Evolutionary conservation across 1,284 basidiomycete species (phyloP).

Genomic region (Leccinum pachyderme): DNA sequence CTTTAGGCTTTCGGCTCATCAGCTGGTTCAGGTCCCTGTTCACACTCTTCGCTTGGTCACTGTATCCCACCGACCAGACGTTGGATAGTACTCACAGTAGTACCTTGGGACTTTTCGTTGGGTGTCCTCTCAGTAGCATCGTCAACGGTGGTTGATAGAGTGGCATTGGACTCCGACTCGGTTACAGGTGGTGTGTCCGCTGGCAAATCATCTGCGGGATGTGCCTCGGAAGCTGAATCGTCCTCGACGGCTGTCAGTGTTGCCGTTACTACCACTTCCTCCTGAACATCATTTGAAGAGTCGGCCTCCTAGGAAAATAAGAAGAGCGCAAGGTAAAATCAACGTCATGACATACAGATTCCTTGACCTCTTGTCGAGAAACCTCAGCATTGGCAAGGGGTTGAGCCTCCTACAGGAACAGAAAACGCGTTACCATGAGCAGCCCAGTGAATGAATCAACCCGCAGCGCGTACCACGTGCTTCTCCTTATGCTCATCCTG

Average conservation of each 20-base stretch:
- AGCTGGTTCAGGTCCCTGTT: neutral
- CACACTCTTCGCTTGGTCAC: constrained; percentile 10
- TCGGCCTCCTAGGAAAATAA: constrained; percentile 28
- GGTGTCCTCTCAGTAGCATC: neutral
- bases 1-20: constrained; percentile 9
- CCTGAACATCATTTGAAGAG: constrained; percentile 34
- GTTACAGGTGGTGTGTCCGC: neutral
- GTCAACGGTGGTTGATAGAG: constrained; percentile 1
- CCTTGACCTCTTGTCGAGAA: constrained; percentile 36
- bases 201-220: neutral
- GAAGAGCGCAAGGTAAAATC: neutral
- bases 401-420: constrained; percentile 13
- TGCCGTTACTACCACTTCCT: constrained; percentile 19
- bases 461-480: constrained; percentile 13
- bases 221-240: neutral
- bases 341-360: constrained; percentile 33
- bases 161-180: constrained; percentile 1
- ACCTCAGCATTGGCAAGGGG: constrained; percentile 30
- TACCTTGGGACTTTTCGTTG: constrained; percentile 6
- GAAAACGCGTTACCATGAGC: constrained; percentile 1
- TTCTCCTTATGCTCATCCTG: constrained; percentile 16
- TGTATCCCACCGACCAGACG: neutral
- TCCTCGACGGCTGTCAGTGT: constrained; percentile 1
- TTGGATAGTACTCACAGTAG: constrained; percentile 14
- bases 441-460: neutral